These are phyloP conservation scores for Aegilops bicornis DNA, from an alignment of 176 grass and related monocot species.

Conservation along the genomic window DNA sequence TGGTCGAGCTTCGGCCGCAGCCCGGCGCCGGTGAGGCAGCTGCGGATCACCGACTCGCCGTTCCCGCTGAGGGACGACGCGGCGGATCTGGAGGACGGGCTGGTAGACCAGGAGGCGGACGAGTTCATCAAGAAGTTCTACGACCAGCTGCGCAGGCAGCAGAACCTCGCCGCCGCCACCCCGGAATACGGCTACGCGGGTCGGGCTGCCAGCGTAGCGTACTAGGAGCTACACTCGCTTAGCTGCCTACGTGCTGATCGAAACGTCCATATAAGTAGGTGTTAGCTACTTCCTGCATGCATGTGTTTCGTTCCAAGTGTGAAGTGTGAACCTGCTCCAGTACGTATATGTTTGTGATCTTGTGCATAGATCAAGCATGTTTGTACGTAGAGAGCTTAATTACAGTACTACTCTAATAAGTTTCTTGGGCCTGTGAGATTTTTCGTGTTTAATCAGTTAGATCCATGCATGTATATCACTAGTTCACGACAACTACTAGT, in stretches of 20 bases:
- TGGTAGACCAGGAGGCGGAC: constrained; percentile 60
- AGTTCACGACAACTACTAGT: neutral
- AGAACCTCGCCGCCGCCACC: constrained; percentile 41
- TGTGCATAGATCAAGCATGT: constrained; percentile 35
- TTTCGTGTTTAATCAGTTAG: constrained; percentile 5
- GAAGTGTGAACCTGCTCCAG: constrained; percentile 6
- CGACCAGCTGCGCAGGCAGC: constrained; percentile 66
- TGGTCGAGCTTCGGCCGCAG: constrained; percentile 60
- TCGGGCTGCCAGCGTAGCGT: constrained; percentile 43
- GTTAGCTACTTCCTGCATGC: neutral
- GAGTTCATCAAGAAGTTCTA: constrained; percentile 75
- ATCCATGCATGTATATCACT: constrained; percentile 19
- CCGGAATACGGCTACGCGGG: constrained; percentile 39
- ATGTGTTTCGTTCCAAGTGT: constrained; percentile 9
- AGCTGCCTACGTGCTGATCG: neutral
- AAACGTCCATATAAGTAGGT: neutral
- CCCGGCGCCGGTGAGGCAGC: constrained; percentile 54
- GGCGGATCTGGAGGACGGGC: neutral
- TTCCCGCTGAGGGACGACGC: constrained; percentile 52
- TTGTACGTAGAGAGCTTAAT: constrained; percentile 23
- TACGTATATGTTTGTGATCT: neutral
- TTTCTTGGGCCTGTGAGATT: constrained; percentile 23
- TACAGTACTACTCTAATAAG: neutral
- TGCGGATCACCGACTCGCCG: constrained; percentile 90
- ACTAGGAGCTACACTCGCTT: neutral